Conservation (phyloP, 2,329 filamentous ascomycete genomes). For the Elsinoe arachidis region DNA sequence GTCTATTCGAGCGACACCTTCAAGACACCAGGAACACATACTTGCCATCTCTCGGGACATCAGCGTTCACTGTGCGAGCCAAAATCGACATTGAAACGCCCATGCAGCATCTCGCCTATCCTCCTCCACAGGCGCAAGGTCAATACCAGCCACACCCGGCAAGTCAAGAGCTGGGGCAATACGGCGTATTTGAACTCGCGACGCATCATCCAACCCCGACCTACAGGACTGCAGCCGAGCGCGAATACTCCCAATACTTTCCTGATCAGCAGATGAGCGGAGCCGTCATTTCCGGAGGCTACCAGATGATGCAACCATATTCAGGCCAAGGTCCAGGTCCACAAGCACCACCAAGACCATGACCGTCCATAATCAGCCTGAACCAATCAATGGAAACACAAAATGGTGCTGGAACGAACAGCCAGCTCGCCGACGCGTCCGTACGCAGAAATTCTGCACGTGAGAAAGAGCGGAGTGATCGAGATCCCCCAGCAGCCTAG, state of each 20-base stretch:
- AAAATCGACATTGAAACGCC: background rate
- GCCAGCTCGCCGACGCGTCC: too few species aligned
- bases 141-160: background rate
- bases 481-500: too few species aligned
- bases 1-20: background rate
- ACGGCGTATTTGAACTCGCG: background rate
- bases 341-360: background rate
- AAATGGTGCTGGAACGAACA: too few species aligned
- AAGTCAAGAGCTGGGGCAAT: background rate
- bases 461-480: too few species aligned
- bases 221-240: background rate
- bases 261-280: background rate
- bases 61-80: background rate
- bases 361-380: background rate
- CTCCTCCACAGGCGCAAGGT: background rate
- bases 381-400: background rate
- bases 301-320: background rate
- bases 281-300: background rate
- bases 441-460: too few species aligned
- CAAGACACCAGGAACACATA: background rate
- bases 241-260: background rate
- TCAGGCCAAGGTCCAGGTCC: background rate
- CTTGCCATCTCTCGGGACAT: background rate
- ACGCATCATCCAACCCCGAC: background rate
- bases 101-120: background rate